Evolutionary conservation across 2,329 filamentous ascomycete species (phyloP), one percentile per base, ranked within the genome.

Genomic region (Trichoderma pleuroti): DNA sequence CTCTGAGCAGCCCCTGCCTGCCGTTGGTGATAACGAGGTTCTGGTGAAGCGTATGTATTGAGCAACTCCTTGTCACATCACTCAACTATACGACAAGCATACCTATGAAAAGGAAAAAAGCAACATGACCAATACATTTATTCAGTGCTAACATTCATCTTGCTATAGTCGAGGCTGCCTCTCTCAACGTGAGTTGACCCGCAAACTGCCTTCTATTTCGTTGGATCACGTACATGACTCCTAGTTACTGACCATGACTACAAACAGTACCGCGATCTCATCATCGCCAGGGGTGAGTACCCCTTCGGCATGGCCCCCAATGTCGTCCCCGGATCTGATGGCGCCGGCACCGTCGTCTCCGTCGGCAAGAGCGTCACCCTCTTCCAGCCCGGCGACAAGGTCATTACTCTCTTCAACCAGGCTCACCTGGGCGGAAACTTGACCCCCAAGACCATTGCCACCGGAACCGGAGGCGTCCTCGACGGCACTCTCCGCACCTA

Each of bases 401-500:
- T 89, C 68, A 76, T 84, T 68, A 91, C 89, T 3, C 85, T 92
- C 74, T 92, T 92, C 81, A 86, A 85, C 81, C 86, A 88, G 76
- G 81, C 78, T 68, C 85, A 88, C 74, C 81, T 86, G 70, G 82
- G 78, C 71, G 86, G 86, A 1, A 72, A 81, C 30, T 72, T 85
- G n/a, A 79, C 78, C 39, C 14, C 70, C 2, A 72, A 73, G 1
- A 81, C 79, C 30, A 70, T 81, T 6, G 68, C 72, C 0, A 88
- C 88, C 1, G 91, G 91, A 3, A 86, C 94, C 1, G 92, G 92
- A 68, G 92, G 91, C 62, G 84, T 84, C 12, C 70, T 91, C 1
- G 88, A 94, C 75, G 93, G 93, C 71, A 87, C 86, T 0, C 84
- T 95, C 30, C 87, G 91, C 57, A 84, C 91, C 74, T 89, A 91